These are phyloP conservation scores for Hymenochaete sp. DNA, from an alignment of 1,284 basidiomycete species.

Conservation along the genomic window DNA sequence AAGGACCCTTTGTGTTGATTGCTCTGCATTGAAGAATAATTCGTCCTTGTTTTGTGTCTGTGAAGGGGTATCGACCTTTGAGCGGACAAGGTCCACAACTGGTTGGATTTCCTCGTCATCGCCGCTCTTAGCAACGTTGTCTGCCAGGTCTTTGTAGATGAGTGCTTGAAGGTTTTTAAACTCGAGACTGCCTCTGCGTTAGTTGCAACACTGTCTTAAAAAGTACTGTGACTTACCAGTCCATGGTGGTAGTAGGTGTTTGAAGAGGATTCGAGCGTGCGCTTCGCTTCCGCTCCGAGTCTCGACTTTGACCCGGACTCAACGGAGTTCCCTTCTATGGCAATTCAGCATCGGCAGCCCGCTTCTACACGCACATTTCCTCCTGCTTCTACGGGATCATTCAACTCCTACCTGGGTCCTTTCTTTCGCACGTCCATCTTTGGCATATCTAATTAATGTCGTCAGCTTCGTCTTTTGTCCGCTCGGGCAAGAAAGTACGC, in stretches of 20 bases:
- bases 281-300: no score
- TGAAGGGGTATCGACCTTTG: slow-evolving; percentile 45
- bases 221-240: slow-evolving; percentile 9
- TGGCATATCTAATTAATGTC: background rate
- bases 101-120: slow-evolving; percentile 30
- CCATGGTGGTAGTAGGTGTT: slow-evolving; percentile 1
- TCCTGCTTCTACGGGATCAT: no score
- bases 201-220: background rate
- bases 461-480: slow-evolving; percentile 13
- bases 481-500: slow-evolving; percentile 13
- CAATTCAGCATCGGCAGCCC: no score
- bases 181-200: slow-evolving; percentile 27
- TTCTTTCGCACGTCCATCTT: no score
- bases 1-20: slow-evolving; percentile 35
- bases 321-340: no score
- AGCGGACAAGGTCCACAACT: slow-evolving; percentile 49
- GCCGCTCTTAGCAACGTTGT: slow-evolving; percentile 45
- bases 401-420: no score
- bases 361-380: no score
- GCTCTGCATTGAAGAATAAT: slow-evolving; percentile 20
- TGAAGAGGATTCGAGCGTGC: background rate
- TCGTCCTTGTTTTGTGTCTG: slow-evolving; percentile 19
- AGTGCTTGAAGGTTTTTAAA: slow-evolving; percentile 64
- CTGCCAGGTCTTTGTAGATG: slow-evolving; percentile 74
- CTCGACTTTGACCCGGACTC: no score